Conservation (phyloP, 2,329 filamentous ascomycete genomes). For the Sporothrix brasiliensis region DNA sequence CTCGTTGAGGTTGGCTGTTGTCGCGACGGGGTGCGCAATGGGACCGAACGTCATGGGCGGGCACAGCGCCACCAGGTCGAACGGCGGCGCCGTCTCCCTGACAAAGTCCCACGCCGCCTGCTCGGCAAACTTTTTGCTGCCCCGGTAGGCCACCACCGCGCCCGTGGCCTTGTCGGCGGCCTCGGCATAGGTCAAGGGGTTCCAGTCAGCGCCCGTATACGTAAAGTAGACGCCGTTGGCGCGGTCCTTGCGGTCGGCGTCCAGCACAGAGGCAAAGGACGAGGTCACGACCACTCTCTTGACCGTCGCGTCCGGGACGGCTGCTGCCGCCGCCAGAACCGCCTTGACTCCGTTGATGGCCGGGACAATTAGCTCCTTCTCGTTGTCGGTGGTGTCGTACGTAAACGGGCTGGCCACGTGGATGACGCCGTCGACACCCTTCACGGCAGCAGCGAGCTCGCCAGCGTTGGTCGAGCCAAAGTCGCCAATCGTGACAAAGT, state of each 20-base stretch:
- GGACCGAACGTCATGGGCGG: constrained; percentile 35
- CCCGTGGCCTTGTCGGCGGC: constrained; percentile 45
- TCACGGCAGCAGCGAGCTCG: constrained; percentile 40
- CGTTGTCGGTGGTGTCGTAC: constrained; percentile 49
- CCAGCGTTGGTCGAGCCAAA: constrained; percentile 41
- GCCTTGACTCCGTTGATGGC: constrained; percentile 52
- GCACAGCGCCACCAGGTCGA: constrained; percentile 48
- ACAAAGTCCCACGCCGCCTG: constrained; percentile 58
- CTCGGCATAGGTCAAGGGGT: constrained; percentile 54
- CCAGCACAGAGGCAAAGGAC: constrained; percentile 35
- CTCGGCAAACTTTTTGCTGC: constrained; percentile 59
- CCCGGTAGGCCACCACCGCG: constrained; percentile 52
- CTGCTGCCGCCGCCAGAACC: constrained; percentile 44
- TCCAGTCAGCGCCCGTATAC: constrained; percentile 57
- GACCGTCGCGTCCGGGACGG: constrained; percentile 37
- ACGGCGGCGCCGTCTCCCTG: constrained; percentile 45
- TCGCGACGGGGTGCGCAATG: constrained; percentile 26
- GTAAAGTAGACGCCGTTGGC: constrained; percentile 32
- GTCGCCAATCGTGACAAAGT: constrained; percentile 50
- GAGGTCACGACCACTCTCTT: constrained; percentile 40
- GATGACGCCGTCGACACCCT: constrained; percentile 42
- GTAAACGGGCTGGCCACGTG: constrained; percentile 45
- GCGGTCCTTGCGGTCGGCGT: constrained; percentile 37
- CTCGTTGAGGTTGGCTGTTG: constrained; percentile 30
- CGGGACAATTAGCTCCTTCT: constrained; percentile 50